Percentiles rank a stretch among this genome's conserved stretches.
Evolutionary conservation across 2,329 filamentous ascomycete genomes (phyloP).

Genomic region (Sphaerulina musiva): DNA sequence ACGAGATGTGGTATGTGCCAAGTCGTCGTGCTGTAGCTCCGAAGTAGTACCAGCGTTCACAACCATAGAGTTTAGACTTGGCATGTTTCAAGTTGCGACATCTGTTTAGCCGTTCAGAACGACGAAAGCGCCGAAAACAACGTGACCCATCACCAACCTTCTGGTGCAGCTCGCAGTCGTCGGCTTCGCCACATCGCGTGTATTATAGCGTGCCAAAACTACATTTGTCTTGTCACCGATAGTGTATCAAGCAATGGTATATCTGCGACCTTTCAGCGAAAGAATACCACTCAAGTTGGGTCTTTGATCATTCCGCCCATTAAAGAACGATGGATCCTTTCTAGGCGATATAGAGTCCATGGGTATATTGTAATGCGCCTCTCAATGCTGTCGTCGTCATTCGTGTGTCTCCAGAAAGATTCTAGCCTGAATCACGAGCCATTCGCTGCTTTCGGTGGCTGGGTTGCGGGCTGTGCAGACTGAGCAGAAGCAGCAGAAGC

Average conservation of each 20-base stretch:
- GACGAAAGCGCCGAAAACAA: not conserved
- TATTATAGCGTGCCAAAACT: no score
- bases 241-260: no score
- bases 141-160: no score
- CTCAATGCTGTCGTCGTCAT: not conserved
- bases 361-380: not conserved
- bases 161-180: no score
- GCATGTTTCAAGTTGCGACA: not conserved
- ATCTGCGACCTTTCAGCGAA: no score
- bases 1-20: not conserved
- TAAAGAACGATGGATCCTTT: not conserved
- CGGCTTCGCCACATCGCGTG: no score
- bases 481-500: constrained; percentile 6
- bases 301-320: not conserved
- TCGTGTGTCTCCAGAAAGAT: not conserved
- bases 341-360: not conserved
- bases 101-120: not conserved
- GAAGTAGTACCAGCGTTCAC: not conserved
- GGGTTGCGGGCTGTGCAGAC: not conserved
- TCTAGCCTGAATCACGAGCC: not conserved
- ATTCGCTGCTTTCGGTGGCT: constrained; percentile 4
- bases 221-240: no score
- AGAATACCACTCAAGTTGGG: not conserved
- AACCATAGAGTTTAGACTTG: not conserved
- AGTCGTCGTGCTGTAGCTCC: not conserved